Evolutionary conservation across 78 protist species (phyloP).

Genomic region (Dictyostelium brefeldianum): DNA sequence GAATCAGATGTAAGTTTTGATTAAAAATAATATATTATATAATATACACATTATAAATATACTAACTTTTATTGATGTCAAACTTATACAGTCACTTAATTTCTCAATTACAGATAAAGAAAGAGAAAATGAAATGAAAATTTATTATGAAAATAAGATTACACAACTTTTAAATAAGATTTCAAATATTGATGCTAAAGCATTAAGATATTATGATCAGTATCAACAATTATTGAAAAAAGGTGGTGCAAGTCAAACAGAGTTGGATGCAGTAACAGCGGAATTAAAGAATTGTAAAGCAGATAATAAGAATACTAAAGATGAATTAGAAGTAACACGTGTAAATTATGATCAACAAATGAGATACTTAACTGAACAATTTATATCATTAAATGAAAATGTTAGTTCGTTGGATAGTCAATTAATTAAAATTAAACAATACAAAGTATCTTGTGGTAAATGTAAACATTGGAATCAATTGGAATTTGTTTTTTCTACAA

Average conservation of each 20-base stretch:
- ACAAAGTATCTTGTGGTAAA: constrained; percentile 68
- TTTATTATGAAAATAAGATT: constrained; percentile 63
- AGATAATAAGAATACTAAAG: constrained; percentile 47
- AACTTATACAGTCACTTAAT: constrained; percentile 35
- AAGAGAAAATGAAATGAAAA: constrained; percentile 77
- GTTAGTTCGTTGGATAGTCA: constrained; percentile 45
- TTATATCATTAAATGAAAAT: constrained; percentile 61
- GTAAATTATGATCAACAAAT: constrained; percentile 75
- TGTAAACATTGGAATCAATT: constrained; percentile 69
- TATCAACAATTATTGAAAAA: constrained; percentile 47
- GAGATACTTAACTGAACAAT: constrained; percentile 67
- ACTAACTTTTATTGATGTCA: neutral
- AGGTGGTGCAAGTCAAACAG: constrained; percentile 29
- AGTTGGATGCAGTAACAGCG: neutral
- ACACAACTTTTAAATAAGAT: constrained; percentile 71
- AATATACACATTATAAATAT: too few species aligned
- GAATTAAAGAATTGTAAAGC: constrained; percentile 23
- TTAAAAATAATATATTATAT: neutral
- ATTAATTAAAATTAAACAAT: constrained; percentile 64
- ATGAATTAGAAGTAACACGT: constrained; percentile 66
- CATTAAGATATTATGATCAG: constrained; percentile 64
- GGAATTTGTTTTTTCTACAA: constrained; percentile 54
- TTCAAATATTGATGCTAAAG: constrained; percentile 75
- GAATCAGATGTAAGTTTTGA: constrained; percentile 35
- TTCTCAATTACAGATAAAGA: constrained; percentile 70